Base-by-base conservation (phyloP, 495 filamentous ascomycete species). In the Aspergillus conjunctus region DNA sequence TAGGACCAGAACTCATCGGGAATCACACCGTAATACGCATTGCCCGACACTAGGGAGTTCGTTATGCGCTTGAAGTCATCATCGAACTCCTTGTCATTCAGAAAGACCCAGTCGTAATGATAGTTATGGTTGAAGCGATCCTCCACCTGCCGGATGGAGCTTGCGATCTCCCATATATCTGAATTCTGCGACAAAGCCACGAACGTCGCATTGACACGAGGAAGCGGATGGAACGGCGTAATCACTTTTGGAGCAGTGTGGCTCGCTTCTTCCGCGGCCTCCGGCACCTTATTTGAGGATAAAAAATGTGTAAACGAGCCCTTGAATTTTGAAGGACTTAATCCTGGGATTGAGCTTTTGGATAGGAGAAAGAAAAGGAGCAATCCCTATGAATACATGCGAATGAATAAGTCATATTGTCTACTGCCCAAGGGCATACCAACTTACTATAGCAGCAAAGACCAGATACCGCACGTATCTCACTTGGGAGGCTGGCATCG, bases 71-170 rank as follows among this genome's bases (percentile, higher is more conserved):
- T 98, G 79, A 98, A 98, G 11, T 85, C 84, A 1, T 90, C 88
- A 66, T 96, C 90, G 66, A 98, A 98, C 1, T 91, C 89, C 70
- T 91, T 84, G 71, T 98, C 94, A 73, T 98, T 98, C 63, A 98
- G 74, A 79, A 98, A 98, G 30, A 98, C 95, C 94, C 94, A 98
- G 70, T 98, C 94, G 73, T 98, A 98, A 78, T 97, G 88, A 74
- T 88, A 98, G 52, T 92, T 88, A 64, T 86, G 84, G 76, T 98
- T 98, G 86, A 98, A 98, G 63, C 94, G 89, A 71, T 98, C 94
- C 76, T 98, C 94, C 34, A 98, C 86, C 63, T 93, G 88, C 21
- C 94, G 91, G 68, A 98, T 98, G 8, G 91, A 95, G 67, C 89
- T 87, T 22, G 92, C 89, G 66, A 98, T 97, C 32, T 98, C 94